Percentiles rank a stretch among this genome's conserved stretches.
Conservation (phyloP, 352 stramenopile genomes). For the Peronospora destructor region DNA sequence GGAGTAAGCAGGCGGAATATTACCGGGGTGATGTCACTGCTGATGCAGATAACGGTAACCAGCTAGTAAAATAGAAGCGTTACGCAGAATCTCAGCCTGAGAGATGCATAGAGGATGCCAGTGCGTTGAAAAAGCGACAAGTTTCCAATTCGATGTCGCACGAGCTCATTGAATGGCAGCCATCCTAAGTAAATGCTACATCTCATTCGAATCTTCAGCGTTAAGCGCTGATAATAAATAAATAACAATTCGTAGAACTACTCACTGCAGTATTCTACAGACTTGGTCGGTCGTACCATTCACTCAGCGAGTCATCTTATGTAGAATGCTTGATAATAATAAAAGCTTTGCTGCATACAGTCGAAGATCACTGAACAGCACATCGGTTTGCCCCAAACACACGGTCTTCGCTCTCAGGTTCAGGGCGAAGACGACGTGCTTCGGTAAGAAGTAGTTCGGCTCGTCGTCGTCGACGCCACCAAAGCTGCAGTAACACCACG, state of each 20-base stretch:
- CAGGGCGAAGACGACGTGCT: slow-evolving; percentile 53
- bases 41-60: neutral
- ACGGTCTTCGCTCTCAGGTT: slow-evolving; percentile 24
- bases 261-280: no score
- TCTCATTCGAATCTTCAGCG: no score
- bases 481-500: slow-evolving; percentile 72
- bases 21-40: neutral
- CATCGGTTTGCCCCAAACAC: slow-evolving; percentile 24
- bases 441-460: slow-evolving; percentile 55
- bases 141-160: no score
- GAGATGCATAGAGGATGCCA: neutral
- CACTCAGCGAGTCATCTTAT: neutral
- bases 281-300: no score
- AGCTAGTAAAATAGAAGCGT: slow-evolving; percentile 3
- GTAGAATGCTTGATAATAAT: neutral
- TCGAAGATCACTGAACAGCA: slow-evolving; percentile 20
- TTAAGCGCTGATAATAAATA: neutral
- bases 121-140: no score
- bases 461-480: slow-evolving; percentile 71
- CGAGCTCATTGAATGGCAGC: no score
- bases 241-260: neutral
- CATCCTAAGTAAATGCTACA: no score
- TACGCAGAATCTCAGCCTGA: neutral
- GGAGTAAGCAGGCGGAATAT: neutral
- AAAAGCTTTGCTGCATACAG: neutral